A percentile compares a stretch with the other conserved stretches of the same genome.
phyloP scores from a whole-genome alignment of 2,329 filamentous ascomycete species.

The Nannizzia gypsea region DNA sequence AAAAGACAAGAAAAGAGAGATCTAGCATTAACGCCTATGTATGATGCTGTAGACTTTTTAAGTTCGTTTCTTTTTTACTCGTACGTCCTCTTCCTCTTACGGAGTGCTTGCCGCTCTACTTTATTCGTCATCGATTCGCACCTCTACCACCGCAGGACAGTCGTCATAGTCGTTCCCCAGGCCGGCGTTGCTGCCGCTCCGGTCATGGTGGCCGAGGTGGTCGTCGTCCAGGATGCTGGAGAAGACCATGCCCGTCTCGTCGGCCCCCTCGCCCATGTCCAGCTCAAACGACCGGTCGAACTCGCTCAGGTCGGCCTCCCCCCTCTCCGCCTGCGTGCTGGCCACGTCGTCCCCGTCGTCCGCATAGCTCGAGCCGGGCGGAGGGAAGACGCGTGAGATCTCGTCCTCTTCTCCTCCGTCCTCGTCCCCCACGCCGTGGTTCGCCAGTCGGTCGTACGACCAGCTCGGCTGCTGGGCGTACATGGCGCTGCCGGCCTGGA shows the following conservation, averaged over 20 bases:
- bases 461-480: slow-evolving; percentile 21
- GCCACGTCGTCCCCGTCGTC: slow-evolving; percentile 27
- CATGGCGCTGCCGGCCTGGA: slow-evolving; percentile 14
- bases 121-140: slow-evolving; percentile 25
- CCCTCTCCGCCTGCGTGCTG: slow-evolving; percentile 31
- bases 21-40: too few species aligned
- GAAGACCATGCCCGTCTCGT: slow-evolving; percentile 6
- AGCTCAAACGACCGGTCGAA: slow-evolving; percentile 16
- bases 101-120: too few species aligned
- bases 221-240: slow-evolving; percentile 6
- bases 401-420: too few species aligned
- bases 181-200: slow-evolving; percentile 9
- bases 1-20: too few species aligned
- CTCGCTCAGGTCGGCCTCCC: slow-evolving; percentile 22
- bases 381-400: slow-evolving; percentile 21
- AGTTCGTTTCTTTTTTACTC: too few species aligned
- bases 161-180: slow-evolving; percentile 23
- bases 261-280: slow-evolving; percentile 1
- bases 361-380: slow-evolving; percentile 21
- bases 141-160: slow-evolving; percentile 32
- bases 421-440: slow-evolving; percentile 12
- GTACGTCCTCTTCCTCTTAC: too few species aligned
- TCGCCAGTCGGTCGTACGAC: slow-evolving; percentile 26
- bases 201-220: not conserved
- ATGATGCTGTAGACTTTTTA: too few species aligned